Base-by-base conservation (phyloP, 2,329 filamentous ascomycete species). In the Leptographium radiaticola region DNA sequence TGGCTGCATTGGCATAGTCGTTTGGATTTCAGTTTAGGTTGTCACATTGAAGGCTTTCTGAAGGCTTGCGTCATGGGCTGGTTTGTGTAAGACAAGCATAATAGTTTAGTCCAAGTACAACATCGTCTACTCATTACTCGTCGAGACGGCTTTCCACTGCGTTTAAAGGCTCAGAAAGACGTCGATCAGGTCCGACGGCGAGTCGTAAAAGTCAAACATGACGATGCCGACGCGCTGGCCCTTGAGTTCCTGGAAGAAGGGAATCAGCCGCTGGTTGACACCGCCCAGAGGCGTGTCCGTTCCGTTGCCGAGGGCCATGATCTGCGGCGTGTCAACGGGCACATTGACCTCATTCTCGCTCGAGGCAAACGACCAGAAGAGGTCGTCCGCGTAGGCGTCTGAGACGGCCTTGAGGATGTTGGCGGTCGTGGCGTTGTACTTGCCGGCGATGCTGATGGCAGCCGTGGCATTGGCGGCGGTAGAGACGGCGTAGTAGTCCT, bases 171-270 rank as follows among this genome's bases (percentile, higher is more conserved):
- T 13, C 10, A 54, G 16, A 30, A 54, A 54, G 0, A 25, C 20
- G 53, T 67, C 62, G 18, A 76, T 59, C 49, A 77, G 57, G 4
- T 69, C 65, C 2, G 54, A 60, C 0, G 72, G 73, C 57, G 68
- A 61, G 46, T 75, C 69, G 58, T 68, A 77, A 58, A 73, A 77
- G 59, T 77, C 75, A 62, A 77, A 68, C 64, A 77, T 74, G 15
- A 76, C 68, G 56, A 77, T 71, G 0, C 74, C 75, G n/a, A 76
- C 50, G 51, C 74, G 66, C 60, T 70, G 68, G 2, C 72, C 71
- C 46, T 63, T 66, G 54, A 70, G 57, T 4, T 57, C 47, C 51
- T 65, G 55, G 31, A 77, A 57, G 30, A 70, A 64, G 0, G 62
- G 54, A 6, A 69, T 53, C 2, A 77, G 57, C 48, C 66, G 64